Conservation (phyloP, 139 green algal species). For the Coelastrella sp. region DNA sequence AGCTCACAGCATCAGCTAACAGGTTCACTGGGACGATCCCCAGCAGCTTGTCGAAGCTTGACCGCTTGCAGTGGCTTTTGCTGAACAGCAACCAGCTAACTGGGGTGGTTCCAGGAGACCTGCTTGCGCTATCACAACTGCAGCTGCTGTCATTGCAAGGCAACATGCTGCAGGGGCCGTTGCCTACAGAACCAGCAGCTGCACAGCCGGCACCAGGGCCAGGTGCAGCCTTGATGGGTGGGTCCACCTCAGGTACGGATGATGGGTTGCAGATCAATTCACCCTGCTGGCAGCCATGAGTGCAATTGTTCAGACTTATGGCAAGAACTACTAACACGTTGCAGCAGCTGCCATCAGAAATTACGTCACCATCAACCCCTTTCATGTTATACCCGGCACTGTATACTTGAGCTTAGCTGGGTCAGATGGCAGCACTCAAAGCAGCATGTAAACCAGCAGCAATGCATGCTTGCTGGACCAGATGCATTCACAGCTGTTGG, state of each 20-base stretch:
- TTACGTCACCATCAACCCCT: no score
- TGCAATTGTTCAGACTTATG: no score
- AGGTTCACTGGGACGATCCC: slow-evolving; percentile 1
- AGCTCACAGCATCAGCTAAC: slow-evolving; percentile 13
- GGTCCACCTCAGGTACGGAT: background rate
- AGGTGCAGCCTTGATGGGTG: background rate
- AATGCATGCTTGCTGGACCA: background rate
- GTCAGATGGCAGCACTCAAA: background rate
- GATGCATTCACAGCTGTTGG: background rate
- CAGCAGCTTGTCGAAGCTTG: background rate
- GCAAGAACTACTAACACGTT: no score
- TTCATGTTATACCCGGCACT: no score
- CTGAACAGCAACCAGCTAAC: slow-evolving; percentile 18
- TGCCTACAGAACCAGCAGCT: background rate
- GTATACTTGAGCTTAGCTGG: no score
- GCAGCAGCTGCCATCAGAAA: no score
- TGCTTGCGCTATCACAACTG: slow-evolving; percentile 17
- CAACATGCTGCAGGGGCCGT: slow-evolving; percentile 8
- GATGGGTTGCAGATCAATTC: background rate
- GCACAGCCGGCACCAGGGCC: background rate
- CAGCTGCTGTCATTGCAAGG: slow-evolving; percentile 1
- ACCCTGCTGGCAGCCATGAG: background rate
- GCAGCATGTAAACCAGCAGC: background rate
- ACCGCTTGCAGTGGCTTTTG: background rate
- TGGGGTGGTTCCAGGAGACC: background rate